These are phyloP conservation scores for Coffea eugenioides DNA, from an alignment of 257 asterid species.

Conservation along the genomic window DNA sequence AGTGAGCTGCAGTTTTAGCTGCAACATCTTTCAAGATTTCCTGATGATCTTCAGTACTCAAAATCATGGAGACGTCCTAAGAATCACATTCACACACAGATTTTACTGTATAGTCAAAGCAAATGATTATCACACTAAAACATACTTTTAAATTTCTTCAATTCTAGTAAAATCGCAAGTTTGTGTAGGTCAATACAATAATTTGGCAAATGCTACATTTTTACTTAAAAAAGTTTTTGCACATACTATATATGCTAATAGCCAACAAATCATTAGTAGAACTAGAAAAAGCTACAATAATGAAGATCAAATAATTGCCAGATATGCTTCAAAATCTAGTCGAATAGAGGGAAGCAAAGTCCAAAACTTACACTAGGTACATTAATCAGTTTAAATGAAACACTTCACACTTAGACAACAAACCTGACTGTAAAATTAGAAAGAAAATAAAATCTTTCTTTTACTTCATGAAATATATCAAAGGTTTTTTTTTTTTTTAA, in stretches of 20 bases:
- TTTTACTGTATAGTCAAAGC: neutral
- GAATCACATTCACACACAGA: constrained; percentile 14
- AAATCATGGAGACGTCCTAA: constrained; percentile 74
- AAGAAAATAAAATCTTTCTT: neutral
- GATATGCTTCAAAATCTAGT: neutral
- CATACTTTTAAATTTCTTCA: neutral
- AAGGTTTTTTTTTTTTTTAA: neutral
- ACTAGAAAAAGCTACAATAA: neutral
- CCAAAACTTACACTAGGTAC: neutral
- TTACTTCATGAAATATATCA: neutral
- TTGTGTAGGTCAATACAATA: neutral
- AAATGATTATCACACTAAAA: neutral
- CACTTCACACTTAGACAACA: neutral
- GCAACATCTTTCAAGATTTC: constrained; percentile 77
- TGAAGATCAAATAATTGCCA: neutral
- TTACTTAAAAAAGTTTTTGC: neutral
- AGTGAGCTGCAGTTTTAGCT: constrained; percentile 67
- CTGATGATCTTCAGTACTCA: constrained; percentile 89
- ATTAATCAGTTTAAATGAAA: neutral
- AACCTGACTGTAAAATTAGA: neutral
- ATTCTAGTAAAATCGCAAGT: neutral
- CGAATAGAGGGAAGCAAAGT: neutral
- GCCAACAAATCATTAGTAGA: neutral
- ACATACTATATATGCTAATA: neutral
- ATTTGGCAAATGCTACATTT: neutral